Base-by-base conservation (phyloP, 2,329 filamentous ascomycete genomes). In the Microthyrium microscopicum region DNA sequence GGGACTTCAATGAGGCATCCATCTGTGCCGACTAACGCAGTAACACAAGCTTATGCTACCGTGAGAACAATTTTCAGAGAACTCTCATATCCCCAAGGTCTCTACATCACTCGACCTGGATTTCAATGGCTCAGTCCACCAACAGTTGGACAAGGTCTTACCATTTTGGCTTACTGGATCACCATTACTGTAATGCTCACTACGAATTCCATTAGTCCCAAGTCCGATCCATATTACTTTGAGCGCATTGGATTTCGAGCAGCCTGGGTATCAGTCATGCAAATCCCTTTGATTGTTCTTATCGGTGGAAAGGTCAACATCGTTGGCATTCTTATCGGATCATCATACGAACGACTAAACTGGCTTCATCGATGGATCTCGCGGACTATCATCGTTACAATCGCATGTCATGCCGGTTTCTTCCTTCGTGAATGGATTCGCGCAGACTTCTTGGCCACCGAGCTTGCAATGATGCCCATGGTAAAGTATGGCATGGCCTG, bases 361-460 rank as follows among this genome's bases (percentile, higher is more conserved):
- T 81, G 76, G 76, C 53, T 80, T 33, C 77, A 82, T 45, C 66
- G 77, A 39, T 82, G 77, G 76, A 68, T 74, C 7, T 73, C 70
- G 3, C 65, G 77, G 38, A 76, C 72, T 35, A 68, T 81, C 55
- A 65, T 81, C 22, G 55, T 80, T 12, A 78, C 72, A 0, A 70
- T 69, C 2, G 73, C 73, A 1, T 62, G 80, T 3, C 77, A 82
- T 44, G 74, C 77, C 39, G 77, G 70, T 43, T 70, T 77, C 49
- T 81, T 79, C 49, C 73, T 72, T 53, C 56, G 58, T 3, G 65
- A 74, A 46, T 81, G 75, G 71, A 62, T 63, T 18, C 56, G 57
- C 8, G 63, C 69, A 35, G 66, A 69, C 37, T 70, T 76, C 37
- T 60, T 78, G 20, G 52, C 65, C 26, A 53, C 60, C 15, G 68